These are phyloP conservation scores for Parsonsia alboflavescens DNA, from an alignment of 257 asterid species.

Conservation along the genomic window DNA sequence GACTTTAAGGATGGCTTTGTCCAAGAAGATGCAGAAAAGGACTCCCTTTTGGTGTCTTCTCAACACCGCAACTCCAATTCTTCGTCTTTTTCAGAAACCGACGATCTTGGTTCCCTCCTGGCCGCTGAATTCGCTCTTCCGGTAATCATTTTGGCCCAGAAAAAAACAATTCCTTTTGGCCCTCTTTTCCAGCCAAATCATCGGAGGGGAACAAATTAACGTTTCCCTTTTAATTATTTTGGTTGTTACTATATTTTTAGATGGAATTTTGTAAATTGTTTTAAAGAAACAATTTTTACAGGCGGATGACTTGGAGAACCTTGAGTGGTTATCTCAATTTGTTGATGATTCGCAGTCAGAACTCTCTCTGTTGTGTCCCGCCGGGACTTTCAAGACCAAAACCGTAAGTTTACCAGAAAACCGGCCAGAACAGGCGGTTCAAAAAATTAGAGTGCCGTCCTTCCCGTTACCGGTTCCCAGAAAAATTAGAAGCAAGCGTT, in stretches of 20 bases:
- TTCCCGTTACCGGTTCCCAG: slow-evolving; percentile 26
- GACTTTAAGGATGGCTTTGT: slow-evolving; percentile 44
- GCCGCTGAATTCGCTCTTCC: slow-evolving; percentile 64
- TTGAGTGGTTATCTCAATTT: slow-evolving; percentile 40
- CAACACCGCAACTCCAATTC: slow-evolving; percentile 36
- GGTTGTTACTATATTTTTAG: background rate
- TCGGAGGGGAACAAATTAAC: background rate
- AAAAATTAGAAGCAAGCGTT: slow-evolving; percentile 30
- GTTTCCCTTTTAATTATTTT: no score
- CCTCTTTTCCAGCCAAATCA: background rate
- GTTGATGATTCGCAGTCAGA: slow-evolving; percentile 33
- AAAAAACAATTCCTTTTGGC: background rate
- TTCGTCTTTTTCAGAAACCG: slow-evolving; percentile 50
- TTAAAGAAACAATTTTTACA: slow-evolving; percentile 4
- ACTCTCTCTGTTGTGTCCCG: slow-evolving; percentile 20
- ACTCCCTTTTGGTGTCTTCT: slow-evolving; percentile 19
- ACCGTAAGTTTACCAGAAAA: slow-evolving; percentile 3
- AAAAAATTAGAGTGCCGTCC: slow-evolving; percentile 2
- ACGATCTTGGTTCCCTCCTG: slow-evolving; percentile 54
- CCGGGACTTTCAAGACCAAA: slow-evolving; percentile 13
- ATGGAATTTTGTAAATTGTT: background rate
- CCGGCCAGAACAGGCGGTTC: slow-evolving; percentile 20
- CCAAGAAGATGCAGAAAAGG: slow-evolving; percentile 37
- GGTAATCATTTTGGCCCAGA: slow-evolving; percentile 35
- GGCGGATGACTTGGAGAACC: slow-evolving; percentile 37